Base-by-base conservation (phyloP, 2,329 filamentous ascomycete genomes). In the Pestalotiopsis sp. region DNA sequence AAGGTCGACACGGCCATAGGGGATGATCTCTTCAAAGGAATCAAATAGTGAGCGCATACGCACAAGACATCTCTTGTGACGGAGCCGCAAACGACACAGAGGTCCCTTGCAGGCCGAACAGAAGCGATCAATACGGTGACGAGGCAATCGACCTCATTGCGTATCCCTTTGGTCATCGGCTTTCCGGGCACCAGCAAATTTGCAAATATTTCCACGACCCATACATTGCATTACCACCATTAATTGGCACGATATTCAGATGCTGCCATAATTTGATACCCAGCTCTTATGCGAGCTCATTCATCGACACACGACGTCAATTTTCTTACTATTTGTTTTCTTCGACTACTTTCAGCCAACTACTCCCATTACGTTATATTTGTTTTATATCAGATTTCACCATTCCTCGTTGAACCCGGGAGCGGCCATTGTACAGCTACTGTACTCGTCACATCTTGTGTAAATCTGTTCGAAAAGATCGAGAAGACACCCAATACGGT, bases 21-120 rank as follows among this genome's bases (percentile, higher is more conserved):
- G 64, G 78, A 79, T 69, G 86, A 89, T 70, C 79, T 90, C 41
- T 90, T 90, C 77, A 88, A 88, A 75, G 82, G 86, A 71, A 89
- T 90, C 76, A 87, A 87, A 75, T 88, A 82, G 79, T 57, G n/a
- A n/a, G 45, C n/a, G 17, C n/a, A 31, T 52, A 52, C 69, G 68
- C 12, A 58, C 65, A 23, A 55, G 12, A n/a, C 20, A 14, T 39
- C 52, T 68, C 69, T 41, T 20, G 20, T 59, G n/a, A 59, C 11
- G 23, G 31, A 27, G 27, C 57, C 52, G 14, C 27, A 59, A n/a
- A n/a, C 17, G 17, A 52, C 45, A n/a, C 14, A 5, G 20, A 52
- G 5, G 17, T 9, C 17, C 14, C 45, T 5, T 20, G n/a, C 17
- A 11, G 20, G 20, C 27, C 45, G 45, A 52, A 52, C 45, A 52